A percentile compares a stretch with the other conserved stretches of the same genome.
Evolutionary conservation across 1,284 basidiomycete genomes (phyloP).

Genomic region (Boletus hoseneyae): DNA sequence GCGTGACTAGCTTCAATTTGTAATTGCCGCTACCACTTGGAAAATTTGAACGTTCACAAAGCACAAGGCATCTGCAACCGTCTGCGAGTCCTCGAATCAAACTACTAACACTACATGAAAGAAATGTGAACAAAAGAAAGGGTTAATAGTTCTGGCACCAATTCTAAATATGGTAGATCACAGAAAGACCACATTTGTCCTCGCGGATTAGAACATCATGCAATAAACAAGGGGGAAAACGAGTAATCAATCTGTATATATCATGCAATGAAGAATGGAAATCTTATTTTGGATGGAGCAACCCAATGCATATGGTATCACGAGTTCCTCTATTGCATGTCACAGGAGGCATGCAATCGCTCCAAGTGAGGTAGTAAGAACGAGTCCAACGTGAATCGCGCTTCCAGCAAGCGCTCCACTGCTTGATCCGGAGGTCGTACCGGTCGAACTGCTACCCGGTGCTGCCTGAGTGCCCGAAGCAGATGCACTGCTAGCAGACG

Average conservation of each 20-base stretch:
- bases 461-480: conserved; percentile 19
- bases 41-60: too few species aligned
- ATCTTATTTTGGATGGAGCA: not conserved
- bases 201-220: too few species aligned
- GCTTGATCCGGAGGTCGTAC: conserved; percentile 14
- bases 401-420: conserved; percentile 11
- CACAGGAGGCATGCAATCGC: conserved; percentile 17
- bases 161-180: too few species aligned
- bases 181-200: too few species aligned
- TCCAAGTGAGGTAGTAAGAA: conserved; percentile 16
- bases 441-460: conserved; percentile 16
- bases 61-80: too few species aligned
- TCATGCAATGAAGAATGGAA: conserved; percentile 3
- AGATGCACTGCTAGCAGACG: conserved; percentile 21
- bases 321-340: not conserved
- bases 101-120: too few species aligned
- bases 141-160: too few species aligned
- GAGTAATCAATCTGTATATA: too few species aligned
- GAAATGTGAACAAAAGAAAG: not conserved
- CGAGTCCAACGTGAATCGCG: conserved; percentile 13
- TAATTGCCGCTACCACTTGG: too few species aligned
- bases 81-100: too few species aligned
- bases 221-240: too few species aligned
- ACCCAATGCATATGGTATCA: conserved; percentile 9
- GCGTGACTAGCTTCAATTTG: too few species aligned